Base-by-base conservation (phyloP, 228 moss, liverwort and hornwort genomes). In the Sphagnum fallax region DNA sequence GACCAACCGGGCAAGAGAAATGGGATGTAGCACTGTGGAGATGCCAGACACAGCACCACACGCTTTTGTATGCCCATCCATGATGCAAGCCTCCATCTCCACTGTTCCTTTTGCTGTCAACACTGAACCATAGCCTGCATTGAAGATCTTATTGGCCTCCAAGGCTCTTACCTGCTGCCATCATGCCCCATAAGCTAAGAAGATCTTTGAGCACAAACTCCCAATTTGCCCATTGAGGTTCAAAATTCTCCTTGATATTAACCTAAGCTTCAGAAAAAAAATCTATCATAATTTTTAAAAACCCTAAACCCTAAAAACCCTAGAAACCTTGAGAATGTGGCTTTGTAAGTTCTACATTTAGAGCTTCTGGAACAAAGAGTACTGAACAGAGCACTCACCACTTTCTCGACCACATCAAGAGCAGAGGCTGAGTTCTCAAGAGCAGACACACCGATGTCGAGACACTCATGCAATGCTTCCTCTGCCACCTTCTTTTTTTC, bases 1-100 rank as follows among this genome's bases (percentile, higher is more conserved):
- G 52, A 98, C 98, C 80, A 94, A 66, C 66, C 94, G 94, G 52
- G 98, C 98, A 47, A 98, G 77, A 8, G 98, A 98, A 14, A 98
- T 80, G 10, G 98, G 98, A 59, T 94, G 84, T 15, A 90, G 83
- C 50, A 98, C 94, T 5, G 98, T 94, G 8, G 81, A 88, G 48
- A 98, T 84, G 13, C 98, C 98, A 4, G 98, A 98, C n/a, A 98
- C 98, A 1, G 98, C 98, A 5, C 98, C 98, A 16, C 92, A 87
- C 3, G 82, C 83, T 67, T 82, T 88, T 5, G 87, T 89, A 69
- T 71, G 68, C 16, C 98, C 98, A 65, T 98, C 98, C 94, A 98
- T 94, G 69, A 98, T 98, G 73, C 89, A 87, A 32, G 98, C 87
- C 81, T 98, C 98, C 98, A 98, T 98, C 86, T 98, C 98, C 67